These are phyloP conservation scores for Penicillium sp. DNA, from an alignment of 2,329 filamentous ascomycete species.

Conservation along the genomic window DNA sequence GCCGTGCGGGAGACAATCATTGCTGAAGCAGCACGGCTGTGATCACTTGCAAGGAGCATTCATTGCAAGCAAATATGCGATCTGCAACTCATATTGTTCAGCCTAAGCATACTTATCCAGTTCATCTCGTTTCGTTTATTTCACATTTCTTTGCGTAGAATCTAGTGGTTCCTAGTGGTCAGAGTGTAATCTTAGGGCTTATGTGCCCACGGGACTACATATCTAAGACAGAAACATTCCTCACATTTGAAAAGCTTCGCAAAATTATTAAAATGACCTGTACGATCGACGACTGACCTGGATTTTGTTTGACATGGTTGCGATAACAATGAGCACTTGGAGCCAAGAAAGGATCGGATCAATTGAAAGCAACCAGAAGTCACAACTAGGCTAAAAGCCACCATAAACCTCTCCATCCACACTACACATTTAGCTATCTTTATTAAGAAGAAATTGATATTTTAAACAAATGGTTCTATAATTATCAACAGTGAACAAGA, in stretches of 20 bases:
- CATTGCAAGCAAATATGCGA: neutral
- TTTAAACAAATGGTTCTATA: neutral
- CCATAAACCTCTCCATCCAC: neutral
- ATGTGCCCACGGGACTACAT: neutral
- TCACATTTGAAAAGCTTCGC: neutral
- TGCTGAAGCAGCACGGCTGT: constrained; percentile 2
- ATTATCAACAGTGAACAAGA: neutral
- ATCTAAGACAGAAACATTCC: neutral
- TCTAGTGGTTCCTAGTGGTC: neutral
- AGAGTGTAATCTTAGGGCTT: neutral
- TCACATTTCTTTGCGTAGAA: no score
- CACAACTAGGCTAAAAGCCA: no score
- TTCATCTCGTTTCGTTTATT: neutral
- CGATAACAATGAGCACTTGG: neutral
- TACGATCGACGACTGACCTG: neutral
- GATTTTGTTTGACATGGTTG: no score
- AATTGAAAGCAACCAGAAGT: neutral
- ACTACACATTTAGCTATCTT: neutral
- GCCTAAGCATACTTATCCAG: neutral
- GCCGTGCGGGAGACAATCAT: neutral
- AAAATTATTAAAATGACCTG: neutral
- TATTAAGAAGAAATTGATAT: neutral
- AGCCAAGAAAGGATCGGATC: neutral
- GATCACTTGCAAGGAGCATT: neutral
- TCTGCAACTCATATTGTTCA: neutral